Percentiles rank a stretch among this genome's conserved stretches.
phyloP scores from a whole-genome alignment of 139 green algal genomes.

The Chlorella vulgaris region DNA sequence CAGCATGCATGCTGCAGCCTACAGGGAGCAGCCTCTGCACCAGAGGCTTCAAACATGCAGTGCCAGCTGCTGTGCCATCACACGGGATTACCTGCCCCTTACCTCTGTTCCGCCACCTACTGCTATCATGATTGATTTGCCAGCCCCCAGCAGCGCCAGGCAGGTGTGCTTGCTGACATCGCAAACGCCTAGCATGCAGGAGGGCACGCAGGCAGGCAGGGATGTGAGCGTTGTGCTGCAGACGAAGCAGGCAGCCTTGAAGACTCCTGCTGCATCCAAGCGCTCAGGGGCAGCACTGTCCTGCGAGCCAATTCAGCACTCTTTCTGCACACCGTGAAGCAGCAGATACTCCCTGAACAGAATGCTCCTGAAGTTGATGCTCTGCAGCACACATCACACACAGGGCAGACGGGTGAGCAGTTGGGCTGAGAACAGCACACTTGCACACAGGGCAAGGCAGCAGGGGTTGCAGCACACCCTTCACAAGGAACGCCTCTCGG shows the following conservation, averaged over 20 bases:
- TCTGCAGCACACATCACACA: conserved; percentile 5
- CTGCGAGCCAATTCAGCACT: too few relatives aligned
- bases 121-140: conserved; percentile 22
- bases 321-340: background rate
- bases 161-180: conserved; percentile 30
- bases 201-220: background rate
- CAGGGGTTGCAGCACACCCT: too few relatives aligned
- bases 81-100: too few relatives aligned
- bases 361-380: conserved; percentile 40
- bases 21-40: too few relatives aligned
- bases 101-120: conserved; percentile 41
- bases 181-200: background rate
- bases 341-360: conserved; percentile 43
- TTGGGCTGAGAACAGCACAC: too few relatives aligned
- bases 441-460: too few relatives aligned
- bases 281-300: too few relatives aligned
- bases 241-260: background rate
- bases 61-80: too few relatives aligned
- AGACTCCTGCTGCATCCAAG: background rate
- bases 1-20: background rate
- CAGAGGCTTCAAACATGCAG: too few relatives aligned
- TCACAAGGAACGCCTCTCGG: background rate
- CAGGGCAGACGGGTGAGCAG: too few relatives aligned
- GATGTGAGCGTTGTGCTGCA: too few relatives aligned
- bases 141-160: conserved; percentile 30